Evolutionary conservation across 2,329 filamentous ascomycete genomes (phyloP).

Genomic region (Sclerotinia minor): DNA sequence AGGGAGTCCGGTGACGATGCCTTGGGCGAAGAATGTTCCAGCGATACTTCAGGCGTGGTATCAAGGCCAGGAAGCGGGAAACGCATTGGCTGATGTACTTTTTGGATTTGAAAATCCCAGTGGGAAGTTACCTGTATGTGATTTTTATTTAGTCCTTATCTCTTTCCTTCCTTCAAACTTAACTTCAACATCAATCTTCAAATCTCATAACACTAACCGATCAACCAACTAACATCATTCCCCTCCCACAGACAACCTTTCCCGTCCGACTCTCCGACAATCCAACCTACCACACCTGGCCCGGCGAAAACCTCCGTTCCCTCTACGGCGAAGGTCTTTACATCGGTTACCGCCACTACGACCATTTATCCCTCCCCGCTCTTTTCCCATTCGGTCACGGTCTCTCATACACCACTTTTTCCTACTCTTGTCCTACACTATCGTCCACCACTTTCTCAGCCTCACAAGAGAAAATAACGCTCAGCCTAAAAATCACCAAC

Average conservation of each 20-base stretch:
- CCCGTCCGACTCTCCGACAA: constrained; percentile 64
- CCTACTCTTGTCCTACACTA: constrained; percentile 59
- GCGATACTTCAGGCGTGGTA: constrained; percentile 72
- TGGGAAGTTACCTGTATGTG: constrained; percentile 61
- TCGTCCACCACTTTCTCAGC: constrained; percentile 44
- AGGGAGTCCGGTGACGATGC: constrained; percentile 68
- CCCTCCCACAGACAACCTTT: constrained; percentile 56
- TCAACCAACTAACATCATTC: constrained; percentile 23
- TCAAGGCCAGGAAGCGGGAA: constrained; percentile 68
- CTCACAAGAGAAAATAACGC: constrained; percentile 34
- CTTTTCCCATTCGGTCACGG: constrained; percentile 75
- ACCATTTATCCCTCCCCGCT: constrained; percentile 58
- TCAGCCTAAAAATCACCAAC: constrained; percentile 58
- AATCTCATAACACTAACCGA: too few species aligned
- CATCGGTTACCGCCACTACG: constrained; percentile 73
- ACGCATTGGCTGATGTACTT: constrained; percentile 66
- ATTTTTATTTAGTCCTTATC: not conserved
- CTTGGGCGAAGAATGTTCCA: constrained; percentile 65
- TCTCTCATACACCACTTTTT: constrained; percentile 70
- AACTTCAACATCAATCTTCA: too few species aligned
- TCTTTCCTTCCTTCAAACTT: too few species aligned
- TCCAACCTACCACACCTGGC: constrained; percentile 72
- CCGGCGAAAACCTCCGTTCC: constrained; percentile 66
- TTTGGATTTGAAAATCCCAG: constrained; percentile 64
- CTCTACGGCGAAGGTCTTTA: constrained; percentile 72